phyloP scores from a whole-genome alignment of 2,329 filamentous ascomycete species.

The Triangularia verruculosa region DNA sequence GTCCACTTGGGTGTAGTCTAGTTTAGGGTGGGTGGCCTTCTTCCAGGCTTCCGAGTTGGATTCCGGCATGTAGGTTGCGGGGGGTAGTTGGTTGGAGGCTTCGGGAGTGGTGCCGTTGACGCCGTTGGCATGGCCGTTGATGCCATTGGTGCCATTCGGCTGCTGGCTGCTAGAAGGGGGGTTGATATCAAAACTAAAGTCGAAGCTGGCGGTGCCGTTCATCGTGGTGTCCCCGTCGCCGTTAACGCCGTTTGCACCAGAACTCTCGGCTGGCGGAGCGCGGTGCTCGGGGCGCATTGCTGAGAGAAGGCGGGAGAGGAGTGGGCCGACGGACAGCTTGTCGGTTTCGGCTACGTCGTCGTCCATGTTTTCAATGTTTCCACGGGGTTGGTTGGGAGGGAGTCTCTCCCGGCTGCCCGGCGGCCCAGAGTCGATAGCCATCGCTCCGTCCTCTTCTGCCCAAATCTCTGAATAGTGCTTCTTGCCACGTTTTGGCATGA shows the following conservation, averaged over 20 bases:
- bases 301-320: constrained; percentile 78
- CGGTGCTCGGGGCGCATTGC: constrained; percentile 75
- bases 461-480: constrained; percentile 86
- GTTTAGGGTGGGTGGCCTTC: constrained; percentile 68
- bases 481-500: constrained; percentile 81
- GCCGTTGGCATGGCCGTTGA: constrained; percentile 32
- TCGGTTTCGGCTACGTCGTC: constrained; percentile 87
- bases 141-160: constrained; percentile 34
- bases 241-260: constrained; percentile 50
- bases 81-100: constrained; percentile 44
- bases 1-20: constrained; percentile 84
- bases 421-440: constrained; percentile 63
- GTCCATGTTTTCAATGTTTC: constrained; percentile 80
- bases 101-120: constrained; percentile 22
- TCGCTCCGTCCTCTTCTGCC: constrained; percentile 87
- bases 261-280: constrained; percentile 53
- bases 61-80: constrained; percentile 78
- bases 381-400: constrained; percentile 77
- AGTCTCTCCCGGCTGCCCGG: constrained; percentile 58
- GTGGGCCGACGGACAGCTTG: constrained; percentile 80
- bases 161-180: constrained; percentile 30
- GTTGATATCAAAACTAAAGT: constrained; percentile 28
- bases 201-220: constrained; percentile 50
- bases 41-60: constrained; percentile 75
- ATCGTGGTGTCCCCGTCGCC: constrained; percentile 54